A percentile compares a stretch with the other conserved stretches of the same genome.
Conservation (phyloP, 1,284 basidiomycete species). For the Hortiboletus rubellus region DNA sequence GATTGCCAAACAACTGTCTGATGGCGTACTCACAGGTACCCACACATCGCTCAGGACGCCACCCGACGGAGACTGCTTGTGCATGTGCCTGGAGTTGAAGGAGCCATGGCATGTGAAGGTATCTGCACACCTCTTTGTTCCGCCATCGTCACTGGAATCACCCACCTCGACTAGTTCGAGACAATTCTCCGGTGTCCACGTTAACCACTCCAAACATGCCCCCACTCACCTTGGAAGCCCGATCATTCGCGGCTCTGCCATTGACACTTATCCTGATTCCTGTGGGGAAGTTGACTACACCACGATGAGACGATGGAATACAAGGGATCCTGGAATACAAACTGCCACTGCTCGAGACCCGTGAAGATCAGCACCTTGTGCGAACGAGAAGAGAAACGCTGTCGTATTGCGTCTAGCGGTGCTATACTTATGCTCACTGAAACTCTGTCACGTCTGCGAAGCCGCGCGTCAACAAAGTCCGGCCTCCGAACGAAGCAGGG, state of each 20-base stretch:
- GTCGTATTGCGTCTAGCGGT: no score
- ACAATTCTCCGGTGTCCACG: background rate
- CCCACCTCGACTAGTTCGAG: background rate
- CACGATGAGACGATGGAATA: background rate
- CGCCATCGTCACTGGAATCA: background rate
- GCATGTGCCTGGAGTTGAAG: background rate
- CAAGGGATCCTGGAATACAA: background rate
- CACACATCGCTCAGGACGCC: background rate
- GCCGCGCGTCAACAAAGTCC: background rate
- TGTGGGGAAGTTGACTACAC: background rate
- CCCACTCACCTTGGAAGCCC: background rate
- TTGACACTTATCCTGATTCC: background rate
- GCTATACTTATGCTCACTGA: no score
- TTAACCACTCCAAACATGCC: background rate
- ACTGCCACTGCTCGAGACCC: background rate
- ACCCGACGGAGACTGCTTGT: background rate
- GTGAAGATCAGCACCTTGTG: background rate
- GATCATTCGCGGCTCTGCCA: no score
- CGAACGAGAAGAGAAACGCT: background rate
- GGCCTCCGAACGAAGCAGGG: no score
- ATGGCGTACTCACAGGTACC: background rate
- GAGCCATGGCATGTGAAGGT: background rate
- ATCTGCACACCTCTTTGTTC: background rate
- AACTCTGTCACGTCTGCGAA: background rate
- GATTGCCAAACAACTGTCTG: slow-evolving; percentile 1